These are phyloP conservation scores for Kurtzmaniella natalensis DNA, from an alignment of 1,139 yeast genomes.

Conservation along the genomic window DNA sequence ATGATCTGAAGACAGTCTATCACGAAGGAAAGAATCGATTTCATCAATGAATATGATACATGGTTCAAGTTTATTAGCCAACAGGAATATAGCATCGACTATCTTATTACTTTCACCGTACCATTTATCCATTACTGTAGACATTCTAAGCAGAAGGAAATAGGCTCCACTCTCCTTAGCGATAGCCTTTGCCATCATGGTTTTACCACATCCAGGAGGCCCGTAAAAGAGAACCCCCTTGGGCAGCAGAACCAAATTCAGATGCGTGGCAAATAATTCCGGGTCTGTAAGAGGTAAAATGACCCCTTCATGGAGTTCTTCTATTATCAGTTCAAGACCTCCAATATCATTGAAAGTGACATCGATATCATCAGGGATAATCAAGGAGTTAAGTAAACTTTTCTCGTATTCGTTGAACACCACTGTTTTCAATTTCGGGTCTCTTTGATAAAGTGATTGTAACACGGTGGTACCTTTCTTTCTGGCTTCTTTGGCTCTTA, in stretches of 20 bases:
- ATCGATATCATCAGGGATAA: conserved; percentile 77
- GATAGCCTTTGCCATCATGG: conserved; percentile 94
- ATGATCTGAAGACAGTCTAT: conserved; percentile 80
- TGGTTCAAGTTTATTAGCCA: conserved; percentile 88
- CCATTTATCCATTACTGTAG: conserved; percentile 96
- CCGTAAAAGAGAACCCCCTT: conserved; percentile 92
- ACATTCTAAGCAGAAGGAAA: conserved; percentile 88
- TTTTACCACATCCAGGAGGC: conserved; percentile 98
- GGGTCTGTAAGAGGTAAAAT: conserved; percentile 82
- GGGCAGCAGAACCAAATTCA: conserved; percentile 76
- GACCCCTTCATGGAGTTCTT: conserved; percentile 83
- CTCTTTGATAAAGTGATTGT: conserved; percentile 50
- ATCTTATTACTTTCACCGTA: conserved; percentile 95
- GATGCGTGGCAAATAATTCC: conserved; percentile 57
- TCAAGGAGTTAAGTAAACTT: conserved; percentile 68
- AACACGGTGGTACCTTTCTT: conserved; percentile 64
- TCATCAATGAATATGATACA: conserved; percentile 95
- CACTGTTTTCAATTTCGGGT: conserved; percentile 55
- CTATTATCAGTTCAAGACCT: conserved; percentile 77
- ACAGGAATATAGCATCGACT: conserved; percentile 87
- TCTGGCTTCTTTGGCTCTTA: conserved; percentile 60
- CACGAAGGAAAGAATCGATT: conserved; percentile 89
- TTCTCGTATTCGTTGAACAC: conserved; percentile 75
- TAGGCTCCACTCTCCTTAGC: conserved; percentile 92
- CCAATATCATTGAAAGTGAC: conserved; percentile 80